Evolutionary conservation across 2,329 filamentous ascomycete genomes (phyloP).

Genomic region (Colletotrichum limetticola): DNA sequence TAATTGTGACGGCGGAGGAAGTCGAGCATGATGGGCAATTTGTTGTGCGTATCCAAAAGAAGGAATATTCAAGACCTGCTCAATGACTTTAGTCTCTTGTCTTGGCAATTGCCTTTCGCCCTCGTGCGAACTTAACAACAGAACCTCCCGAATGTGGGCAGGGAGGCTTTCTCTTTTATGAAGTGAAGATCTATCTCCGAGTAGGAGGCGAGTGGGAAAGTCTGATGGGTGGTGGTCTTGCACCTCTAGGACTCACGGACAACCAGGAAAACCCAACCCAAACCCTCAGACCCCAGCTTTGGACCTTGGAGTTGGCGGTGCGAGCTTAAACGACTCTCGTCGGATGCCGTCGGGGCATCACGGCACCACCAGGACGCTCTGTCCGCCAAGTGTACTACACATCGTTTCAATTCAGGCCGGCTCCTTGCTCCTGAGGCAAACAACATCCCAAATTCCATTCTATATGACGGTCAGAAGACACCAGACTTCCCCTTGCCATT

Average conservation of each 20-base stretch:
- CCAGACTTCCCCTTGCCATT: neutral
- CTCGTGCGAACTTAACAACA: neutral
- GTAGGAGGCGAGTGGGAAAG: neutral
- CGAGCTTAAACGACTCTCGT: slow-evolving; percentile 19
- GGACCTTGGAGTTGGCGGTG: neutral
- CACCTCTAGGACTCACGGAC: slow-evolving; percentile 20
- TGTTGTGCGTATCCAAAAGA: slow-evolving; percentile 29
- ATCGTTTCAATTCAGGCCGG: slow-evolving; percentile 20
- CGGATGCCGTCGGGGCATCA: slow-evolving; percentile 14
- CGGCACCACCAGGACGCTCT: slow-evolving; percentile 23
- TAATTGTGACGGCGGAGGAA: slow-evolving; percentile 36
- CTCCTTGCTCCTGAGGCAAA: slow-evolving; percentile 26
- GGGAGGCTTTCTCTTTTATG: slow-evolving; percentile 30
- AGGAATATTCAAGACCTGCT: slow-evolving; percentile 22
- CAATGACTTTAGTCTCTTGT: slow-evolving; percentile 11
- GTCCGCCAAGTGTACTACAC: slow-evolving; percentile 7
- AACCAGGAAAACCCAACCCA: neutral
- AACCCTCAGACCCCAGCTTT: slow-evolving; percentile 18
- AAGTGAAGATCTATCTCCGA: neutral
- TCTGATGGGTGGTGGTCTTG: neutral
- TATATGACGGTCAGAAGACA: slow-evolving; percentile 13
- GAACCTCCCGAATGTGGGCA: neutral
- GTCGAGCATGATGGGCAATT: slow-evolving; percentile 24
- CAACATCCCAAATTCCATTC: neutral
- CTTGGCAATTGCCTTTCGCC: slow-evolving; percentile 8